These are phyloP conservation scores for Rubus idaeus DNA, from an alignment of 306 rosid species.

Conservation along the genomic window DNA sequence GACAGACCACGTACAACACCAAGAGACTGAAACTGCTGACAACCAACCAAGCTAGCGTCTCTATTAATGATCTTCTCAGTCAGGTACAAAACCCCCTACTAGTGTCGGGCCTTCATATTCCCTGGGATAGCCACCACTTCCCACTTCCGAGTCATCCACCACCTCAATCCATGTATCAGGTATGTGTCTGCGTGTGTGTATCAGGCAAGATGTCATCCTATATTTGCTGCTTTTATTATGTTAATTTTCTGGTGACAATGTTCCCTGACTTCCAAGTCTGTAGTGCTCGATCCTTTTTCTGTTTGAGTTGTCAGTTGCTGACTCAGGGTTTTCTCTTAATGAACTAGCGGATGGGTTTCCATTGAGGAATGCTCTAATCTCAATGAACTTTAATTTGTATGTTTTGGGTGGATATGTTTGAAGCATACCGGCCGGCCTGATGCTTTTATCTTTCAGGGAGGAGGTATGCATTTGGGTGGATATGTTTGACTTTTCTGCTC, in stretches of 20 bases:
- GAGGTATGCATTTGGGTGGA: constrained; percentile 59
- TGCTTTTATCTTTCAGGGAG: constrained; percentile 45
- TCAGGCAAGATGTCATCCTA: too few relatives aligned
- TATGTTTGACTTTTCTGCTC: too few relatives aligned
- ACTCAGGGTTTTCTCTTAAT: too few relatives aligned
- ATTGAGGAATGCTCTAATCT: too few relatives aligned
- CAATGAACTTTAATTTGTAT: not conserved
- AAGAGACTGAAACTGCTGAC: constrained; percentile 44
- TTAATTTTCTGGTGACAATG: not conserved
- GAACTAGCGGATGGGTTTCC: too few relatives aligned
- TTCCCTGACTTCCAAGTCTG: too few relatives aligned
- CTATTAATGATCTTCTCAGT: constrained; percentile 48
- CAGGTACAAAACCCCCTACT: too few relatives aligned
- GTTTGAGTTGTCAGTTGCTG: not conserved
- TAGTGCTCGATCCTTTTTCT: too few relatives aligned
- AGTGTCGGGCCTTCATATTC: constrained; percentile 64
- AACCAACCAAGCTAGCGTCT: constrained; percentile 11
- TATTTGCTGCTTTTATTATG: not conserved
- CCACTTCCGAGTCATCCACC: constrained; percentile 59
- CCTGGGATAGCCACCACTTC: constrained; percentile 57
- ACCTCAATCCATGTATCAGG: constrained; percentile 78
- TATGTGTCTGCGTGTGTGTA: constrained; percentile 10
- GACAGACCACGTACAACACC: constrained; percentile 34
- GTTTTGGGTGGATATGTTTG: not conserved
- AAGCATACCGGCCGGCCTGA: not conserved